Evolutionary conservation across 164 flowering plant genomes (phyloP).

Genomic region (Aristolochia contorta): DNA sequence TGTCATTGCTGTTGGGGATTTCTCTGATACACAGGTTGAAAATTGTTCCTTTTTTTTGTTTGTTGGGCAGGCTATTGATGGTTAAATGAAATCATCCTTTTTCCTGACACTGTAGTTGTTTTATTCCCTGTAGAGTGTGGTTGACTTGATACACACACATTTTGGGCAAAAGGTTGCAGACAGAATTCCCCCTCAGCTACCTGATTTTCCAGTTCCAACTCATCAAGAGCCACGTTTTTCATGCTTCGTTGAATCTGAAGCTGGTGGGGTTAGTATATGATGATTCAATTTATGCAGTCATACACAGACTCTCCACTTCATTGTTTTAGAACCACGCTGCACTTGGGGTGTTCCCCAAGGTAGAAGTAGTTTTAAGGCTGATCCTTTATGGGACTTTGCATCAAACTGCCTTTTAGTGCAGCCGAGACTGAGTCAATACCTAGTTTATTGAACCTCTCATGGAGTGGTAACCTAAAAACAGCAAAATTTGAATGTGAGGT

Average conservation of each 20-base stretch:
- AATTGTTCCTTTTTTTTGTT: background rate
- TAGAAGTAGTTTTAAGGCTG: too few species aligned
- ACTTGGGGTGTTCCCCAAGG: too few species aligned
- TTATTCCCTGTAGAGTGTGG: conserved; percentile 48
- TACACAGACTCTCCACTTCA: too few species aligned
- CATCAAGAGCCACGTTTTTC: conserved; percentile 82
- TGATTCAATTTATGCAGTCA: too few species aligned
- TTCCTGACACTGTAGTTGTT: conserved; percentile 1
- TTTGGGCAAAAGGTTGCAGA: conserved; percentile 54
- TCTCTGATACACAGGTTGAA: conserved; percentile 79
- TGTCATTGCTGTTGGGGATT: conserved; percentile 91
- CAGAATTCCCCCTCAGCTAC: conserved; percentile 34
- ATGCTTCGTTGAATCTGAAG: conserved; percentile 90
- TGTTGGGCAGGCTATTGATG: too few species aligned
- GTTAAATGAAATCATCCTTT: background rate
- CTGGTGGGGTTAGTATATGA: conserved; percentile 67
- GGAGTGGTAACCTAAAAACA: too few species aligned
- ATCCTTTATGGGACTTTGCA: too few species aligned
- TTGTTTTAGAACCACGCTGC: too few species aligned
- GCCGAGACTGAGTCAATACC: too few species aligned
- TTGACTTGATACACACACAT: conserved; percentile 71
- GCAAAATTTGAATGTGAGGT: too few species aligned
- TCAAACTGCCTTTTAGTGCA: too few species aligned
- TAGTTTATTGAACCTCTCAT: too few species aligned
- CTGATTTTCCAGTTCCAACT: conserved; percentile 56